Evolutionary conservation across 805 yeast species (phyloP).

Genomic region (Yamadazyma sp.): DNA sequence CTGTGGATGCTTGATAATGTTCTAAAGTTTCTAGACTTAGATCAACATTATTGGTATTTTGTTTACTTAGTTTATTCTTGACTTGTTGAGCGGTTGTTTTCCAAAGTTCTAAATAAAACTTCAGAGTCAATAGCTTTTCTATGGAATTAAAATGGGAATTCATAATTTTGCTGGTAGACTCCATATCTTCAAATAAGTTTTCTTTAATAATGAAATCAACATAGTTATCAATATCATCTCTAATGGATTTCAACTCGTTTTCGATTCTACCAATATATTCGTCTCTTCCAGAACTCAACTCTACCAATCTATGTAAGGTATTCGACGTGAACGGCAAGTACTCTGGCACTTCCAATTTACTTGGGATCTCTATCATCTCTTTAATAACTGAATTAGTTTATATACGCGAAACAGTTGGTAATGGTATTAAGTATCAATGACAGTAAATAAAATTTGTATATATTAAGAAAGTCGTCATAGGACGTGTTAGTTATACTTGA

Average conservation of each 20-base stretch:
- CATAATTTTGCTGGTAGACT: not conserved
- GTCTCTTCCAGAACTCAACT: constrained; percentile 4
- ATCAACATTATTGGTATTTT: constrained; percentile 6
- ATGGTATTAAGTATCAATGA: too few species aligned
- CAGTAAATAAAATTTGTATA: too few species aligned
- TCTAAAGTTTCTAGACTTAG: constrained; percentile 6
- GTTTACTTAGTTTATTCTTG: not conserved
- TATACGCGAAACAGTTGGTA: too few species aligned
- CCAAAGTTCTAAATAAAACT: constrained; percentile 3
- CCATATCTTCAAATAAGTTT: constrained; percentile 3
- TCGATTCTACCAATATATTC: constrained; percentile 11
- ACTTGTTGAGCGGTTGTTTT: not conserved
- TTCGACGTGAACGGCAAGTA: constrained; percentile 9
- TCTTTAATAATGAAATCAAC: constrained; percentile 11
- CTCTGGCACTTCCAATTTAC: constrained; percentile 8
- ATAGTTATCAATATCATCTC: constrained; percentile 10
- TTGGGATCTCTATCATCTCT: constrained; percentile 5
- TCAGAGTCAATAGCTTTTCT: not conserved
- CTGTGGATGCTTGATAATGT: constrained; percentile 1
- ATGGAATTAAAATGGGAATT: not conserved
- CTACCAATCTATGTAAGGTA: constrained; percentile 2
- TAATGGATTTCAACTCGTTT: constrained; percentile 15
- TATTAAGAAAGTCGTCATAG: too few species aligned
- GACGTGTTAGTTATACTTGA: too few species aligned
- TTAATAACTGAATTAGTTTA: too few species aligned